Percentiles rank a stretch among this genome's conserved stretches.
Evolutionary conservation across 768 basidiomycete genomes (phyloP).

Genomic region (Xerocomellus chrysenteron): DNA sequence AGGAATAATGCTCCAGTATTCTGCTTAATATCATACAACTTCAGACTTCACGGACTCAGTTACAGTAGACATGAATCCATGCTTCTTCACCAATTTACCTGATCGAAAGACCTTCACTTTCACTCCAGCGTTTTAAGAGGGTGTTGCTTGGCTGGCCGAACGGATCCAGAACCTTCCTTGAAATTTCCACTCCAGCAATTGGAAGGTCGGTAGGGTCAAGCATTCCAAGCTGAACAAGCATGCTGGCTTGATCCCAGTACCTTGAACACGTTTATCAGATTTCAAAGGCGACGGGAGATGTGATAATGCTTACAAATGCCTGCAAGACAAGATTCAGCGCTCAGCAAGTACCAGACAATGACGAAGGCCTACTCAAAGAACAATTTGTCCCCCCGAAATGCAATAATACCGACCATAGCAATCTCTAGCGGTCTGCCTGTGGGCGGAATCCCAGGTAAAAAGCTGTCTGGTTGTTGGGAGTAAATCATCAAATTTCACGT

Average conservation of each 20-base stretch:
- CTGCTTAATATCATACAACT: neutral
- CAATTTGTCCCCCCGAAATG: slow-evolving; percentile 49
- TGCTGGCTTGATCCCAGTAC: slow-evolving; percentile 51
- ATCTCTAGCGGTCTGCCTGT: slow-evolving; percentile 41
- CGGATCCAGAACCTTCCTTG: slow-evolving; percentile 42
- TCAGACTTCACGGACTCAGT: neutral
- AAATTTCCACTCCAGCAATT: slow-evolving; percentile 40
- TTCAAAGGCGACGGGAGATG: neutral
- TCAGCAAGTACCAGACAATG: neutral
- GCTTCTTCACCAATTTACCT: slow-evolving; percentile 10
- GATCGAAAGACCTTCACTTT: slow-evolving; percentile 37
- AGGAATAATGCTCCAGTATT: neutral
- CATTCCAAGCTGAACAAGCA: slow-evolving; percentile 44
- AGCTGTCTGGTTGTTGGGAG: slow-evolving; percentile 9
- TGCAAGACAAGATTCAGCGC: neutral
- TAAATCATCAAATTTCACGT: neutral
- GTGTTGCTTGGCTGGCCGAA: slow-evolving; percentile 41
- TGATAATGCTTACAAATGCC: slow-evolving; percentile 17
- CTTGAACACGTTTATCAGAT: slow-evolving; percentile 18
- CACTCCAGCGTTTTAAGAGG: slow-evolving; percentile 36
- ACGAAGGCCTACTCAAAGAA: slow-evolving; percentile 41
- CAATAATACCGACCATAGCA: slow-evolving; percentile 44
- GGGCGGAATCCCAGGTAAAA: slow-evolving; percentile 37
- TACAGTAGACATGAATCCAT: neutral
- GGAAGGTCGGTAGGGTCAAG: slow-evolving; percentile 33